Evolutionary conservation across 2,329 filamentous ascomycete species (phyloP).

Genomic region (Colletotrichum sp.): DNA sequence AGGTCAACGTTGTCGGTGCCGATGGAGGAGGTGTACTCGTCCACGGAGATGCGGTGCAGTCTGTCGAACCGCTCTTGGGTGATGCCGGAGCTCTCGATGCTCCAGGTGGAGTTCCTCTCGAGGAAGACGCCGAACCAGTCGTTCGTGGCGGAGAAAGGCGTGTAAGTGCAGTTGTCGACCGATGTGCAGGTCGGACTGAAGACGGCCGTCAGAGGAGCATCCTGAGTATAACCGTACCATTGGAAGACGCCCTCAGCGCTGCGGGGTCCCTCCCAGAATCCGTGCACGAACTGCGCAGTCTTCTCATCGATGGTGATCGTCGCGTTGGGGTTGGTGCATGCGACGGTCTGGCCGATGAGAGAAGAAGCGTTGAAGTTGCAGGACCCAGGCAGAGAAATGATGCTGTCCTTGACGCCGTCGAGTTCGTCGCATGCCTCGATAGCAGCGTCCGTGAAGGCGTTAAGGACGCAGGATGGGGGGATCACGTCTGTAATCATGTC

Average conservation of each 20-base stretch:
- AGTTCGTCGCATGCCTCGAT: slow-evolving; percentile 45
- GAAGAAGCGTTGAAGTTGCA: neutral
- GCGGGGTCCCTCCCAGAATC: neutral
- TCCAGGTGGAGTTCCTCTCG: slow-evolving; percentile 40
- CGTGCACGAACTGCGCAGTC: neutral
- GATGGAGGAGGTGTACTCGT: slow-evolving; percentile 25
- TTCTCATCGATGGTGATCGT: neutral
- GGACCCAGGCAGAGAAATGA: slow-evolving; percentile 34
- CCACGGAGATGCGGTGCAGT: neutral
- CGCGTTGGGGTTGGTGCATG: slow-evolving; percentile 21
- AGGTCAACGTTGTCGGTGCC: slow-evolving; percentile 33
- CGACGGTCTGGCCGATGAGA: slow-evolving; percentile 18
- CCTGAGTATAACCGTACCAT: neutral
- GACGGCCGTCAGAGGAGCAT: neutral
- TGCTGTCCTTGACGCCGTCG: slow-evolving; percentile 51
- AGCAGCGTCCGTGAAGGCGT: slow-evolving; percentile 41
- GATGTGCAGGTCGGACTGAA: neutral
- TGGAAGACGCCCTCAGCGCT: neutral
- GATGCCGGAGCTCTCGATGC: slow-evolving; percentile 13
- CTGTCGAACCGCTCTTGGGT: slow-evolving; percentile 34
- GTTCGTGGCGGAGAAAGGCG: neutral
- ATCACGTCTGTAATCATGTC: neutral
- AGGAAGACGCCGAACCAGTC: slow-evolving; percentile 34
- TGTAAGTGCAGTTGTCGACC: neutral
- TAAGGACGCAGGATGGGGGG: slow-evolving; percentile 22